A percentile compares a stretch with the other conserved stretches of the same genome.
Evolutionary conservation across 768 basidiomycete species (phyloP).

Genomic region (Coprinopsis strossmayeri): DNA sequence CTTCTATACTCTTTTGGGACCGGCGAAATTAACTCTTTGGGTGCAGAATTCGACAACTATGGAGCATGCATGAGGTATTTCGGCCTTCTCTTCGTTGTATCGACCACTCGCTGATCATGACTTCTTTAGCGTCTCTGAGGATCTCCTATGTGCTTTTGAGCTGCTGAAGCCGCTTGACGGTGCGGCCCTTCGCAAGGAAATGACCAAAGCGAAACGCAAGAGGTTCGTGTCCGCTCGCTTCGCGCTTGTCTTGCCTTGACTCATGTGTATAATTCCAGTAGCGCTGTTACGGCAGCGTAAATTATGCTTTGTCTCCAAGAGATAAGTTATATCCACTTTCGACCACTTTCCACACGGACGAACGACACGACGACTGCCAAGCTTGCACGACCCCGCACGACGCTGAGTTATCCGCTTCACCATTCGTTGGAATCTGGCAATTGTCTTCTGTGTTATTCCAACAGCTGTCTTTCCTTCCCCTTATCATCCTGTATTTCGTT

Average conservation of each 20-base stretch:
- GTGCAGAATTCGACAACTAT: conserved; percentile 87
- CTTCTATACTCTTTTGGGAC: conserved; percentile 5
- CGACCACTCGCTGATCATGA: conserved; percentile 13
- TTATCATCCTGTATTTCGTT: background rate
- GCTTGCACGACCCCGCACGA: too few relatives aligned
- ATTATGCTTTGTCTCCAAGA: too few relatives aligned
- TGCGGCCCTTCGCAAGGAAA: conserved; percentile 91
- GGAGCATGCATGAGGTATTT: conserved; percentile 89
- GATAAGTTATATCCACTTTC: too few relatives aligned
- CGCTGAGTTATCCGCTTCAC: too few relatives aligned
- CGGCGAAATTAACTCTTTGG: conserved; percentile 15
- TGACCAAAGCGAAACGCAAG: conserved; percentile 98
- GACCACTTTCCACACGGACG: too few relatives aligned
- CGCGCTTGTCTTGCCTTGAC: background rate
- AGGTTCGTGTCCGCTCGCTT: conserved; percentile 47
- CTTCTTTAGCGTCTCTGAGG: conserved; percentile 79
- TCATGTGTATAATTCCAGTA: too few relatives aligned
- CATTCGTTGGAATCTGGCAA: too few relatives aligned
- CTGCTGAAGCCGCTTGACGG: conserved; percentile 93
- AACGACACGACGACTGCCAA: too few relatives aligned
- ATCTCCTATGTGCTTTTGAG: conserved; percentile 95
- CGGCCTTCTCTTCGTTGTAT: conserved; percentile 6
- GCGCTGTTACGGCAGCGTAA: background rate
- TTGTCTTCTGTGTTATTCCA: background rate
- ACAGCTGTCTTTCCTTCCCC: background rate